phyloP scores from a whole-genome alignment of 768 basidiomycete genomes.

The Chlorophyllum brunneum region DNA sequence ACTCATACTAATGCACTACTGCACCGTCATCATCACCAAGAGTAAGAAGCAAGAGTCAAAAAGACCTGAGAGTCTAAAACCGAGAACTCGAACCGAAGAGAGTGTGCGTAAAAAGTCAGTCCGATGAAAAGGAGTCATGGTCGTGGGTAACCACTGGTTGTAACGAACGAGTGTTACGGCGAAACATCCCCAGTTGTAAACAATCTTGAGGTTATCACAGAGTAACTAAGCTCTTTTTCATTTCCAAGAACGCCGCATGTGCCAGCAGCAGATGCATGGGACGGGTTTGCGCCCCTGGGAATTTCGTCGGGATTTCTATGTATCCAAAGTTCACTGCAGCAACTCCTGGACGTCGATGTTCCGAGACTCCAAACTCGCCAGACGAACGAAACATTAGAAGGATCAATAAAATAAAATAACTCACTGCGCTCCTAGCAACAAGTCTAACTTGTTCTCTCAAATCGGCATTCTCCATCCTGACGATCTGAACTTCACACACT shows the following conservation, averaged over 20 bases:
- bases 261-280: neutral
- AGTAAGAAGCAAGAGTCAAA: too few relatives aligned
- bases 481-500: constrained; percentile 19
- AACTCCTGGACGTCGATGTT: too few relatives aligned
- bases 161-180: neutral
- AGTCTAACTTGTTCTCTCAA: constrained; percentile 20
- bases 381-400: too few relatives aligned
- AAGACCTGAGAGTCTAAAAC: neutral
- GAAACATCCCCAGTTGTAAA: neutral
- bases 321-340: too few relatives aligned
- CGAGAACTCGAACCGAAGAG: neutral
- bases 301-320: too few relatives aligned
- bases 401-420: constrained; percentile 8
- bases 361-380: too few relatives aligned
- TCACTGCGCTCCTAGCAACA: constrained; percentile 21
- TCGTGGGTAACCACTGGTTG: neutral
- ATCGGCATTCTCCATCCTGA: constrained; percentile 19
- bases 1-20: too few relatives aligned
- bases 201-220: neutral
- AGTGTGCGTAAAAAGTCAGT: neutral
- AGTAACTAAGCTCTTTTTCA: neutral
- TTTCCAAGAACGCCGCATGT: neutral
- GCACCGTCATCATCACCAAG: too few relatives aligned
- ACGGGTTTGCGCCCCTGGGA: too few relatives aligned
- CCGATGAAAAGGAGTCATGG: neutral